Base-by-base conservation (phyloP, 1,139 yeast species). In the Ashbya aceris region DNA sequence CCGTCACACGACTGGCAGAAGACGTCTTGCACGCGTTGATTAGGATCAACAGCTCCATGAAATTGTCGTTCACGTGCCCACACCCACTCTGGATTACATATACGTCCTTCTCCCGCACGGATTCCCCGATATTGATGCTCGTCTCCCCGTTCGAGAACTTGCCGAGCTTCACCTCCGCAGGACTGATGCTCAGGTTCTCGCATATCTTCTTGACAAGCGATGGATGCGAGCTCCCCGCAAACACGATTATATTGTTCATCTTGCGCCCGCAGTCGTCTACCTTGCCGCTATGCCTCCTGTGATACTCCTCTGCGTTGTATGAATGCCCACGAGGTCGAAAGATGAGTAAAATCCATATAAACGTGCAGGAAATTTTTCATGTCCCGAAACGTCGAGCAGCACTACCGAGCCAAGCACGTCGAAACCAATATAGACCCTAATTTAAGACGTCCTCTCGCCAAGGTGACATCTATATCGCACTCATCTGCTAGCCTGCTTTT, bases 1-100 rank as follows among this genome's bases (percentile, higher is more conserved):
- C 97, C 2, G 96, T 89, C 34, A 89, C 95, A 50, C 94, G 74
- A 48, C 77, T 80, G 10, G 98, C 97, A 51, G 95, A 83, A 2
- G 98, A 96, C 27, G 93, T 83, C 60, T 91, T 91, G 64, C 97
- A 89, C 5, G 98, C 98, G 12, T 94, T 82, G 39, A 93, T 77
- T 72, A 86, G 79, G 52, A 93, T 83, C 52, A 91, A 67, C 41
- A 93, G 70, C 64, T 93, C 97, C 61, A 93, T 74, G 53, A 93
- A 83, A 56, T 78, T 81, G 61, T 91, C 97, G 61, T 93, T 93
- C 37, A 89, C 95, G 55, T 83, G 79, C 9, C 96, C 96, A 57
- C 93, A 83, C 3, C 91, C 86, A 41, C 65, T 60, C 45, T 68
- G 71, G 20, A 67, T 62, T 38, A 89, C 93, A 57, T 82, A 89